Conservation (phyloP, 2,329 filamentous ascomycete species). For the Colletotrichum tropicicola region DNA sequence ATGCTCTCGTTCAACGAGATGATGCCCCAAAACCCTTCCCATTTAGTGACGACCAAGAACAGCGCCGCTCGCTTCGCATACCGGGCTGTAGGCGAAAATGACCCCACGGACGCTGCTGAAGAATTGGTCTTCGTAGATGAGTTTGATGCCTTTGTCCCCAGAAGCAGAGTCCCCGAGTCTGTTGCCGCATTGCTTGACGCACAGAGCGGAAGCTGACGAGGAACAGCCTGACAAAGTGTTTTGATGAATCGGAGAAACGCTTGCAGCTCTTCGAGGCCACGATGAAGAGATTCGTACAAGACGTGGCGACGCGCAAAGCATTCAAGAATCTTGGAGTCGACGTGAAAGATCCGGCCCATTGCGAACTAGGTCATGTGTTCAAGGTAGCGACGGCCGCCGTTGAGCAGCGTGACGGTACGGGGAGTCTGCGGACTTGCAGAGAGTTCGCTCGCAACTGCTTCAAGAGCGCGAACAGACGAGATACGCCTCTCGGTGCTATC, state of each 20-base stretch:
- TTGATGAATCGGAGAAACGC: neutral
- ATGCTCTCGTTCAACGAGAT: too few species aligned
- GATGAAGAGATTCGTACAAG: neutral
- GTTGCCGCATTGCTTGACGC: neutral
- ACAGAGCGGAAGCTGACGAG: neutral
- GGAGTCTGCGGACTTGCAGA: constrained; percentile 1
- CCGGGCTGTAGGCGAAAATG: neutral
- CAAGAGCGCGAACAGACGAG: neutral
- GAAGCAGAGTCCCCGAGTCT: neutral
- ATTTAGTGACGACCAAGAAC: neutral
- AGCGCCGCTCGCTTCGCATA: neutral
- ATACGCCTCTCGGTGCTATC: neutral
- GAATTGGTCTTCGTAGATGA: neutral
- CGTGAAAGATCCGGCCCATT: neutral
- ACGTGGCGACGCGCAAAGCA: neutral
- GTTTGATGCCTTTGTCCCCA: neutral
- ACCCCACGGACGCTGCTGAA: neutral
- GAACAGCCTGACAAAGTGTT: neutral
- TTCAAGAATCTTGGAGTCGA: neutral
- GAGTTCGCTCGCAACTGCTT: neutral
- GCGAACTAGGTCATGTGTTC: neutral
- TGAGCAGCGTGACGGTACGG: neutral
- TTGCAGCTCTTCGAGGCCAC: neutral
- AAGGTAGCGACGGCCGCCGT: neutral
- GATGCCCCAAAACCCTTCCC: too few species aligned